Conservation (phyloP, 371 early-diverging fungal species). For the Entomophthora muscae region DNA sequence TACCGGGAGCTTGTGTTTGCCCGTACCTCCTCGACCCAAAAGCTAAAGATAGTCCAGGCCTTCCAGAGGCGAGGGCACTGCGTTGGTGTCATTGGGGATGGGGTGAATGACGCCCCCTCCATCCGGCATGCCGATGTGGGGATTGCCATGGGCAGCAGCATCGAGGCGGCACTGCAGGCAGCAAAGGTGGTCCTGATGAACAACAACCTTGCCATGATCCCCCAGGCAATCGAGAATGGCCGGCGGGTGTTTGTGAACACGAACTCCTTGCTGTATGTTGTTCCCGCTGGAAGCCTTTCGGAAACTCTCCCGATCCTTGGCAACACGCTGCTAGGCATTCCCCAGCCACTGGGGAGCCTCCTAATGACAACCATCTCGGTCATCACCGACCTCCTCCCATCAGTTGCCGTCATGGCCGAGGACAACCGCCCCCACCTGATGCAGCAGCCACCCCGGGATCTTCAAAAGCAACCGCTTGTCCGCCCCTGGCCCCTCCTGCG, state of each 20-base stretch:
- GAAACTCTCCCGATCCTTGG: constrained; percentile 49
- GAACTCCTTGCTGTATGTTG: constrained; percentile 50
- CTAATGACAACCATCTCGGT: constrained; percentile 39
- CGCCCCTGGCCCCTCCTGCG: constrained; percentile 29
- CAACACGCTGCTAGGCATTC: constrained; percentile 46
- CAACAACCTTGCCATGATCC: constrained; percentile 51
- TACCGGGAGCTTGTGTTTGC: constrained; percentile 69
- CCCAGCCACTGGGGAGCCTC: constrained; percentile 38
- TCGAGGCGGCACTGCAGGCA: constrained; percentile 64
- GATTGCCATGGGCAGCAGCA: constrained; percentile 54
- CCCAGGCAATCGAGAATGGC: constrained; percentile 56
- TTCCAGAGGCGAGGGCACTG: constrained; percentile 39
- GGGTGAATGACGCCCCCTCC: constrained; percentile 86
- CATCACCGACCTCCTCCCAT: constrained; percentile 25
- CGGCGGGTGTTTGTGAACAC: constrained; percentile 68
- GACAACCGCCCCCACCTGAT: constrained; percentile 38
- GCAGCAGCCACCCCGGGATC: constrained; percentile 33
- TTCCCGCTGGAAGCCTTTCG: constrained; percentile 50
- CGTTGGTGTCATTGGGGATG: constrained; percentile 78
- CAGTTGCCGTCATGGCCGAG: constrained; percentile 45
- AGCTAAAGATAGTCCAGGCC: constrained; percentile 56
- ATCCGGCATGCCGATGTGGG: constrained; percentile 60
- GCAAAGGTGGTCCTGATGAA: constrained; percentile 52
- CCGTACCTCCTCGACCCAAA: constrained; percentile 68
- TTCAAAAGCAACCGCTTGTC: constrained; percentile 35